These are phyloP conservation scores for Candida pseudoglaebosa DNA, from an alignment of 805 yeast genomes.

Conservation along the genomic window DNA sequence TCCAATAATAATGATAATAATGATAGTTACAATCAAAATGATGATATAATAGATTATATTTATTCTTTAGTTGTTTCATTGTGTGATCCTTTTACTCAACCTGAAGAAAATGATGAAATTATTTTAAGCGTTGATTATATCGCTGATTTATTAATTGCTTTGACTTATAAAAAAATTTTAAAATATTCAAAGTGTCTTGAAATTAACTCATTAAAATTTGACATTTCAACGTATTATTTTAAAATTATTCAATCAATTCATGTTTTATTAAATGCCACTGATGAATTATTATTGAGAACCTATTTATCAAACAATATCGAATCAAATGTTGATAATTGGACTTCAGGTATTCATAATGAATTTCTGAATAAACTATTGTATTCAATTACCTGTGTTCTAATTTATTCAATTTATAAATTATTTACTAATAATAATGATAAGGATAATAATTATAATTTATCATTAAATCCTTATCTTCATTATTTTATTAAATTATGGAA, in stretches of 20 bases:
- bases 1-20: no score
- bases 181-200: background rate
- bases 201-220: conserved; percentile 30
- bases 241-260: conserved; percentile 35
- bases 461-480: conserved; percentile 60
- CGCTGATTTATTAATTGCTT: conserved; percentile 48
- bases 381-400: conserved; percentile 28
- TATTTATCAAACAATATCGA: conserved; percentile 35
- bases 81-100: conserved; percentile 67
- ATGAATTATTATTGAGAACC: conserved; percentile 36
- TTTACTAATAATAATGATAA: conserved; percentile 12
- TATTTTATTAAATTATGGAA: conserved; percentile 63
- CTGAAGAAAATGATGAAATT: conserved; percentile 52
- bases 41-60: conserved; percentile 7
- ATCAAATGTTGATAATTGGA: conserved; percentile 23
- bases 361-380: conserved; percentile 23
- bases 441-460: conserved; percentile 30
- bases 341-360: conserved; percentile 20
- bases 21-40: no score
- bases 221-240: conserved; percentile 32
- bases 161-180: conserved; percentile 20
- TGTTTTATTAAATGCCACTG: conserved; percentile 34
- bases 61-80: conserved; percentile 20
- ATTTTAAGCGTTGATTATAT: conserved; percentile 55
- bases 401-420: conserved; percentile 30